A percentile compares a stretch with the other conserved stretches of the same genome.
Conservation (phyloP, 179 eudicot species). For the Drosera spatulata region DNA sequence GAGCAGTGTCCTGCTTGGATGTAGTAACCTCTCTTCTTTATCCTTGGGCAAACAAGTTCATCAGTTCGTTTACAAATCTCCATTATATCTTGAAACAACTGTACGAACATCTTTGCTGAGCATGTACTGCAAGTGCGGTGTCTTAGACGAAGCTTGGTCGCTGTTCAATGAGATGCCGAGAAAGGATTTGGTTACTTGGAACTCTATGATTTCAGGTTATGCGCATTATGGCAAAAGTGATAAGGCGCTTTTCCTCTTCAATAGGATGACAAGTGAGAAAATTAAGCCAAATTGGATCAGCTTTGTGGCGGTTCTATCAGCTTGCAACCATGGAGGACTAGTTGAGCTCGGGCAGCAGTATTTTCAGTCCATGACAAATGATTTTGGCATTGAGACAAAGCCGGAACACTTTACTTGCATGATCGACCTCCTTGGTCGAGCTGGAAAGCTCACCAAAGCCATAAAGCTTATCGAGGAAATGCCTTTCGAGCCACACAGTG, state of each 20-base stretch:
- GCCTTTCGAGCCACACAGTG: slow-evolving; percentile 62
- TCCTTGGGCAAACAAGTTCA: slow-evolving; percentile 69
- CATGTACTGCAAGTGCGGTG: slow-evolving; percentile 88
- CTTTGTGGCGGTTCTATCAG: slow-evolving; percentile 64
- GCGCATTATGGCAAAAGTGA: slow-evolving; percentile 63
- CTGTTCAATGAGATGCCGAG: slow-evolving; percentile 45
- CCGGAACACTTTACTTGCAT: slow-evolving; percentile 74
- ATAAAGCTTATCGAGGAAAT: slow-evolving; percentile 49
- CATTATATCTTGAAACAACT: slow-evolving; percentile 38
- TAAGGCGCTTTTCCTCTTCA: slow-evolving; percentile 50
- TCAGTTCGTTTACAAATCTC: slow-evolving; percentile 42
- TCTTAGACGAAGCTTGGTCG: slow-evolving; percentile 44
- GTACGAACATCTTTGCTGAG: slow-evolving; percentile 73
- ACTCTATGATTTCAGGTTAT: slow-evolving; percentile 77
- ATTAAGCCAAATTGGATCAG: slow-evolving; percentile 67
- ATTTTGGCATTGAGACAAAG: slow-evolving; percentile 35
- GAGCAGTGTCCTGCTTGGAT: slow-evolving; percentile 64
- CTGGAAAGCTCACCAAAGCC: slow-evolving; percentile 64
- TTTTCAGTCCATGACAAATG: slow-evolving; percentile 52
- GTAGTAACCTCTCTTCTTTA: slow-evolving; percentile 66
- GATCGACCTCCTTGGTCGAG: slow-evolving; percentile 82
- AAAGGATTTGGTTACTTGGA: slow-evolving; percentile 72
- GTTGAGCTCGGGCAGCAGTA: slow-evolving; percentile 52
- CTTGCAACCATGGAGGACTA: slow-evolving; percentile 77
- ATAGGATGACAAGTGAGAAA: slow-evolving; percentile 35